Conservation (phyloP, 1,284 basidiomycete species). For the Agroathelia rolfsii region DNA sequence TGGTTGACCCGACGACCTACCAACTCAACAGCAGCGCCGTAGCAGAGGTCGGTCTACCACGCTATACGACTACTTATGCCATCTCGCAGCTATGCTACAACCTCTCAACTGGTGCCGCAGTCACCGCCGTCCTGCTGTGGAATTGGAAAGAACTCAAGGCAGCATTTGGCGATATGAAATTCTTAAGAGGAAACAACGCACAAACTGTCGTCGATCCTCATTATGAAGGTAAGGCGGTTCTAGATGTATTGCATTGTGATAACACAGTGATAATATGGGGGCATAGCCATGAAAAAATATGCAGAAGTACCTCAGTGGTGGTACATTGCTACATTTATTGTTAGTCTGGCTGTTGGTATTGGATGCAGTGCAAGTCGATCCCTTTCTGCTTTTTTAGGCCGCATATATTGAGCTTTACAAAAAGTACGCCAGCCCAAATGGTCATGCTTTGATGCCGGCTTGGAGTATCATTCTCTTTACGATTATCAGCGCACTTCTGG, state of each 20-base stretch:
- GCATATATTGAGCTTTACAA: neutral
- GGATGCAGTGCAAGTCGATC: slow-evolving; percentile 30
- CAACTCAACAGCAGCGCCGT: slow-evolving; percentile 30
- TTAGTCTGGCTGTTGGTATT: slow-evolving; percentile 42
- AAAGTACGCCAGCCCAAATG: slow-evolving; percentile 32
- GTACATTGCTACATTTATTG: slow-evolving; percentile 34
- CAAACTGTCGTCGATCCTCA: slow-evolving; percentile 41
- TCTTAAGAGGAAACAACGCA: slow-evolving; percentile 25
- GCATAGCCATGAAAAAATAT: slow-evolving; percentile 39
- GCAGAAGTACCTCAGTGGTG: slow-evolving; percentile 45
- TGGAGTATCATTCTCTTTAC: slow-evolving; percentile 47
- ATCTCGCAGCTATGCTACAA: slow-evolving; percentile 42
- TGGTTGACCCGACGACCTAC: slow-evolving; percentile 33
- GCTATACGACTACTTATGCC: slow-evolving; percentile 41
- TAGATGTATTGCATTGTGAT: neutral
- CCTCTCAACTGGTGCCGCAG: slow-evolving; percentile 36
- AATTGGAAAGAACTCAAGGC: slow-evolving; percentile 35
- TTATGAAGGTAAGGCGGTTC: slow-evolving; percentile 28
- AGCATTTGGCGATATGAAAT: slow-evolving; percentile 31
- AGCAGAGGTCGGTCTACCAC: slow-evolving; percentile 29
- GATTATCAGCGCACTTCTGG: slow-evolving; percentile 31
- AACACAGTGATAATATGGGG: neutral
- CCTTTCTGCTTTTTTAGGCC: neutral
- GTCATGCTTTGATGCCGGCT: slow-evolving; percentile 37
- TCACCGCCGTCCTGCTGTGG: slow-evolving; percentile 41